These are phyloP conservation scores for Debaryomyces fabryi DNA, from an alignment of 1,139 yeast genomes.

Conservation along the genomic window DNA sequence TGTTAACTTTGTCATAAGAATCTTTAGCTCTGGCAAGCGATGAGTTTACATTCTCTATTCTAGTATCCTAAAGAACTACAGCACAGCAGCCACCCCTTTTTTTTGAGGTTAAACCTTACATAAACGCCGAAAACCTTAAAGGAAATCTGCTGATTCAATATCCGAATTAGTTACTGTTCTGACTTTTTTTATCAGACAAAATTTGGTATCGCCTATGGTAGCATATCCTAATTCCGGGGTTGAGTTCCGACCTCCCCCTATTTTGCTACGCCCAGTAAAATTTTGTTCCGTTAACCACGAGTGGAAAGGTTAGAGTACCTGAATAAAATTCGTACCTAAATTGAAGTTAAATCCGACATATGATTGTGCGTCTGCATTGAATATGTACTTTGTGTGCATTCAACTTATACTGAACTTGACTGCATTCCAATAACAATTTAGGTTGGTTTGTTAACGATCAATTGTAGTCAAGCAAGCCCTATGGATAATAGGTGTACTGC, in stretches of 20 bases:
- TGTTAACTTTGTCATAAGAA: background rate
- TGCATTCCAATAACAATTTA: background rate
- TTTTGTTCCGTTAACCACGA: background rate
- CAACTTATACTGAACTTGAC: background rate
- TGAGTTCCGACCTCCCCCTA: background rate
- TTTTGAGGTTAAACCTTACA: background rate
- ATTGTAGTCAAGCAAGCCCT: background rate
- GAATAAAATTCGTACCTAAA: background rate
- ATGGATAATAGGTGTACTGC: no score
- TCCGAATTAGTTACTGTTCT: background rate
- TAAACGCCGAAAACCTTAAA: background rate
- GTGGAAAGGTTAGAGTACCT: constrained; percentile 1
- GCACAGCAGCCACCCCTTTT: no score
- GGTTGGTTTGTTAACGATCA: background rate
- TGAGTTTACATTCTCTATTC: background rate
- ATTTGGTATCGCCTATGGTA: background rate
- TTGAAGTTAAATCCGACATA: background rate
- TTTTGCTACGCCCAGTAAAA: background rate
- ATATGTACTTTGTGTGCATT: background rate
- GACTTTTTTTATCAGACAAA: background rate
- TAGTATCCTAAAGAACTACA: no score
- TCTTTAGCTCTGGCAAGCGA: background rate
- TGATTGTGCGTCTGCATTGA: background rate
- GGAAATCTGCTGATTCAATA: background rate
- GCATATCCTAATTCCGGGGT: background rate